Evolutionary conservation across 805 yeast species (phyloP), one percentile per base, ranked within the genome.

Genomic region (Zygoascus ofunaensis): DNA sequence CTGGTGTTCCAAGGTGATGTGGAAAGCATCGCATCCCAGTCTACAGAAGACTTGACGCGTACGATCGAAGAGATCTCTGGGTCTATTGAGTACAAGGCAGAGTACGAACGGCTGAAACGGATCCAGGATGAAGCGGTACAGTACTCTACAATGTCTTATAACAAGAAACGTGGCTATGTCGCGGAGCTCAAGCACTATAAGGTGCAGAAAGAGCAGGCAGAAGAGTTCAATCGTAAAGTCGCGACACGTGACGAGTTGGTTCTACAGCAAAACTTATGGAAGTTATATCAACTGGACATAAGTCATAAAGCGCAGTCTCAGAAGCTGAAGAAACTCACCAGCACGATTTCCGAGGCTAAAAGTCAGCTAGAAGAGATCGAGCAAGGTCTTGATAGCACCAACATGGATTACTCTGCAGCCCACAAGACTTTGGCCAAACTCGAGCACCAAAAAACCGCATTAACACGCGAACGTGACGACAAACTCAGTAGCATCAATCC

Each of bases 1-100:
- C 66, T 92, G 48, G 97, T 92, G 5, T 87, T 90, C 59, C 98
- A 92, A 67, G 97, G 98, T 48, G 97, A 90, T 59, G 94, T 92
- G 41, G 97, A 90, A 60, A 82, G 80, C 54, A 79, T 92, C 34
- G 97, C 97, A 0, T 73, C 94, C 0, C 94, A 89, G 59, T 77
- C 90, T 0, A 77, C 97, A 0, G 62, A 63, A 20, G 94, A 87
- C 33, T 69, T 92, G 48, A 77, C 94, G 1, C 71, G 66, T 37
- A 62, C 89, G 49, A 68, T 92, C 44, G 98, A 92, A 63, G 77
- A 77, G 14, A 78, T 92, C 22, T 82, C 94, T 48, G 95, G 96
- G 0, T 84, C 95, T 0, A 62, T 69, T 5, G 92, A 84, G 34
- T 74, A 60, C 52, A 73, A 76, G 38, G 68, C 66, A 23, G 86